phyloP scores from a whole-genome alignment of 441 rosid species.

The Eruca vesicaria region DNA sequence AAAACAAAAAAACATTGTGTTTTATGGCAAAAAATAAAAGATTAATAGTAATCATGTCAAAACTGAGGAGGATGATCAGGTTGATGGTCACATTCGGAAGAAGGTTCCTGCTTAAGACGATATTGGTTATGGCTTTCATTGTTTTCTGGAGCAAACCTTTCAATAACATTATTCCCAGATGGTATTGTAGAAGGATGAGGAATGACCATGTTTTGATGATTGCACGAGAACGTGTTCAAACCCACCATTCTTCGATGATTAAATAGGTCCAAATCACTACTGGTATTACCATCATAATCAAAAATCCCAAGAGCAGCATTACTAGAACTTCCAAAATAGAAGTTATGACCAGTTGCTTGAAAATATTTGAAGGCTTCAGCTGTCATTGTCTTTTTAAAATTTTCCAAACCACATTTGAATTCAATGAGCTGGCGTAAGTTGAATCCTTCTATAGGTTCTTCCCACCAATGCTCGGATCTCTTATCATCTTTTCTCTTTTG shows the following conservation, averaged over 20 bases:
- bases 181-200: background rate
- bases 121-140: background rate
- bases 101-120: conserved; percentile 2
- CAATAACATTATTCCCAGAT: background rate
- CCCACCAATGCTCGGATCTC: conserved; percentile 46
- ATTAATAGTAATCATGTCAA: background rate
- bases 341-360: background rate
- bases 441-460: conserved; percentile 39
- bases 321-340: conserved; percentile 1
- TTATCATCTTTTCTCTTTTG: conserved; percentile 30
- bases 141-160: conserved; percentile 4
- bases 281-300: background rate
- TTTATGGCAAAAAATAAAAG: background rate
- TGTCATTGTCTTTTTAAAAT: conserved; percentile 37
- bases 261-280: conserved; percentile 1
- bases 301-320: background rate
- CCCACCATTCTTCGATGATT: conserved; percentile 7
- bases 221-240: background rate
- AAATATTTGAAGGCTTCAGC: conserved; percentile 37
- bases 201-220: conserved; percentile 10
- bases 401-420: conserved; percentile 35
- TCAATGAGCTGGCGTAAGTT: conserved; percentile 36
- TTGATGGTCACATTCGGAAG: background rate
- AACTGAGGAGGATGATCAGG: background rate
- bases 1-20: background rate